Evolutionary conservation across 78 protist genomes (phyloP), one percentile per base, ranked within the genome.

Genomic region (slime mould (Dictyostelium discoideum)): DNA sequence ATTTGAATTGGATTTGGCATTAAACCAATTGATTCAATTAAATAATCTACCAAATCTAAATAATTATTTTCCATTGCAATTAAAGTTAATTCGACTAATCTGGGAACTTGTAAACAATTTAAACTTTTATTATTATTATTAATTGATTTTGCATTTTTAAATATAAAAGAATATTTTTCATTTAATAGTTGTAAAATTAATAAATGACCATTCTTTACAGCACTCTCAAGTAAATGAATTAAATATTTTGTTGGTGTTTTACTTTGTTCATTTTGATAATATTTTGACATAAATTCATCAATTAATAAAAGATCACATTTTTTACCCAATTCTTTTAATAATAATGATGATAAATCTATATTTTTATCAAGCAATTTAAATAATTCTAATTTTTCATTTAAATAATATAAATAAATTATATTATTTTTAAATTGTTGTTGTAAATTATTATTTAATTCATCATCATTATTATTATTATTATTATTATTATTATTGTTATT

Each of bases 31-130:
- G 39, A 22, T 26, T 69, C 77, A 11, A 69, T 69, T 69, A 69
- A 69, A 69, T 69, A 69, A 69, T 11, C 29, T 11, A 69, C 29
- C 0, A 69, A n/a, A 10, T 69, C 77, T 10, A 69, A 69, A 26
- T 69, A 69, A 69, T 69, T 69, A 26, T 69, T 69, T 69, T 69
- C 77, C 77, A 69, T 69, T 69, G 77, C 39, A 69, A 69, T 69
- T 69, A 69, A 69, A 11, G 77, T 69, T 69, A 69, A 11, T 69
- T 69, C 77, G 0, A 69, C 77, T 69, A 69, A 26, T 69, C 77
- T 69, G 5, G 77, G 22, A 16, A 18, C 77, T 11, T 69, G 77
- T 26, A 69, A 26, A 69, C 77, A 69, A 26, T 69, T 7, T 22
- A 69, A 26, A 26, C 39, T 69, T 26, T 69, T 69, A 26, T 22